Evolutionary conservation across 495 filamentous ascomycete species (phyloP).

Genomic region (Penicillium longicatenatum): DNA sequence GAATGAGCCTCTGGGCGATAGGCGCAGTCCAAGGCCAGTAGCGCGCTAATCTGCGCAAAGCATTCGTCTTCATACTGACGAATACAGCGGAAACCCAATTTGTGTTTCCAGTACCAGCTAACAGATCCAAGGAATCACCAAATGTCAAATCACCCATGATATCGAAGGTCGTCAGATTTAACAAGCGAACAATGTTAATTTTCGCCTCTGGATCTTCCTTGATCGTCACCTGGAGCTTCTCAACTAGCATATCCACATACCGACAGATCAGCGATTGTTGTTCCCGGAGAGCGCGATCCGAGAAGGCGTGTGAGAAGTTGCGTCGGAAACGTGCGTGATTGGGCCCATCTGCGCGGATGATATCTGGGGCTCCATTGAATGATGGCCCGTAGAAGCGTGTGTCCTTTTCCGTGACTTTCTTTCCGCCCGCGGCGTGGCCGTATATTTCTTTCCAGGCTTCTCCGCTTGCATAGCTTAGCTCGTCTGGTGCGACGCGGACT

Average conservation of each 20-base stretch:
- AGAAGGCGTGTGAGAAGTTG: constrained; percentile 1
- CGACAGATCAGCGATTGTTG: not conserved
- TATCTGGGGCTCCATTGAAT: constrained; percentile 2
- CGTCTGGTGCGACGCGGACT: not conserved
- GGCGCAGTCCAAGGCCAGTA: not conserved
- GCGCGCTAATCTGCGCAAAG: not conserved
- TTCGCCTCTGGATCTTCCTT: not conserved
- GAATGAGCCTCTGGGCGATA: not conserved
- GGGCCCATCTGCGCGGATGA: not conserved
- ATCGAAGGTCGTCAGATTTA: not conserved
- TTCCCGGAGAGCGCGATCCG: not conserved
- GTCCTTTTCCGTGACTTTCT: constrained; percentile 1
- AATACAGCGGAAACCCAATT: not conserved
- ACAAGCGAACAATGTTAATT: constrained; percentile 17
- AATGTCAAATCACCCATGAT: constrained; percentile 2
- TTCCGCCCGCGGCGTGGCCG: not conserved
- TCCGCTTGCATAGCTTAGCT: not conserved
- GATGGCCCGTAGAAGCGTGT: not conserved
- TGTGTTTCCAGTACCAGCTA: not conserved
- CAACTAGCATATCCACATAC: not conserved
- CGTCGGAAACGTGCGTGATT: not conserved
- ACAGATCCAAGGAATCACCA: not conserved
- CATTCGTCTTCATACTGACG: not conserved
- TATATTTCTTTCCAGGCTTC: constrained; percentile 5
- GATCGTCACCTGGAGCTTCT: not conserved